A percentile compares a stretch with the other conserved stretches of the same genome.
Evolutionary conservation across 768 basidiomycete species (phyloP).

Genomic region (Agaricus subrufescens): DNA sequence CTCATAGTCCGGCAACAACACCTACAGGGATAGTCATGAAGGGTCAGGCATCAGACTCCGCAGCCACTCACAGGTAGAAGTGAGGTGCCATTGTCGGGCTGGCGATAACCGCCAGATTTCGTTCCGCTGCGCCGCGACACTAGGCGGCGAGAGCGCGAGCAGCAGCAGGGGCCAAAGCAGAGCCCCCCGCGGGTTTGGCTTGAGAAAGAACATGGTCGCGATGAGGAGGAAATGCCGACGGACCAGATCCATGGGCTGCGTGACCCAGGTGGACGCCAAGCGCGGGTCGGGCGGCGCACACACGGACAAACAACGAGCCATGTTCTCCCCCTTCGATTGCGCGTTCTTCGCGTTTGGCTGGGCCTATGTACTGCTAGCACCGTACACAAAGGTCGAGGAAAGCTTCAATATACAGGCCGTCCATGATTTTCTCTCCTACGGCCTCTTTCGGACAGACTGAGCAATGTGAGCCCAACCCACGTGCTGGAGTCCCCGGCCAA

Average conservation of each 20-base stretch:
- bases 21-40: neutral
- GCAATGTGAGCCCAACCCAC: constrained; percentile 38
- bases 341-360: constrained; percentile 48
- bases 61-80: constrained; percentile 4
- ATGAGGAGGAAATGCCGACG: neutral
- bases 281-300: neutral
- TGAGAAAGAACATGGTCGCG: neutral
- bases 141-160: neutral
- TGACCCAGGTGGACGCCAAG: neutral
- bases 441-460: constrained; percentile 39
- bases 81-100: constrained; percentile 1
- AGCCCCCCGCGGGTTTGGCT: neutral
- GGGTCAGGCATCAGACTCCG: neutral
- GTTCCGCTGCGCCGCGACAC: neutral
- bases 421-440: constrained; percentile 84
- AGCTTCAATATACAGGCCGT: constrained; percentile 91
- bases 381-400: constrained; percentile 97
- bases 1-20: neutral
- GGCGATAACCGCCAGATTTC: constrained; percentile 11
- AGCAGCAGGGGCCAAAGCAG: neutral
- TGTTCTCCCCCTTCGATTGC: constrained; percentile 38
- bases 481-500: neutral
- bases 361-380: constrained; percentile 71
- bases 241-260: neutral
- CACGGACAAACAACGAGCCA: constrained; percentile 6